Conservation (phyloP, 2,329 filamentous ascomycete species). For the Fusarium marasasianum region DNA sequence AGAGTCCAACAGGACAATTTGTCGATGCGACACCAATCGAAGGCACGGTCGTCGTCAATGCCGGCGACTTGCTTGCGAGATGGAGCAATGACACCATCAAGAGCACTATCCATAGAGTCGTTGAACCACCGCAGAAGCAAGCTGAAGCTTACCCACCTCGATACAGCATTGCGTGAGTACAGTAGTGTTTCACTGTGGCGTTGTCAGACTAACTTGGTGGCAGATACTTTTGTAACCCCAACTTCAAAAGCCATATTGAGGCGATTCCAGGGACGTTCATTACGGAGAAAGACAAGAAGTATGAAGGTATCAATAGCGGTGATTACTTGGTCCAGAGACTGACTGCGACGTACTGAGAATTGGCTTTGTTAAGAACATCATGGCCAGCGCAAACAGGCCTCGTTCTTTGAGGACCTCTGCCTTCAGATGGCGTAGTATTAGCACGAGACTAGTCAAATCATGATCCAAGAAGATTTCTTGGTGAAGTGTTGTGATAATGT, state of each 20-base stretch:
- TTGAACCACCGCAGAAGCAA: slow-evolving; percentile 76
- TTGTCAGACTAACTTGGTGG: neutral
- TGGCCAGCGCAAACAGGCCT: neutral
- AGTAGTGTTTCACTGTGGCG: neutral
- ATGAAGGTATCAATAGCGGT: slow-evolving; percentile 78
- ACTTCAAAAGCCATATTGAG: slow-evolving; percentile 79
- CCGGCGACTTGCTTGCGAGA: slow-evolving; percentile 83
- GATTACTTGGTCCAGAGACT: slow-evolving; percentile 84
- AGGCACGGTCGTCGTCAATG: slow-evolving; percentile 87
- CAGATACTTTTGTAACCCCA: slow-evolving; percentile 89
- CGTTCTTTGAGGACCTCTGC: neutral
- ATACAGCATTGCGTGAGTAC: slow-evolving; percentile 82
- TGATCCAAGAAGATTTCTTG: neutral
- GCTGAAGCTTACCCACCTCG: slow-evolving; percentile 73
- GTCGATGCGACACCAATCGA: slow-evolving; percentile 85
- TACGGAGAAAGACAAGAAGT: slow-evolving; percentile 76
- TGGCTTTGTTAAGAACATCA: neutral
- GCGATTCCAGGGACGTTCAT: slow-evolving; percentile 81
- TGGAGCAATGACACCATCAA: slow-evolving; percentile 95
- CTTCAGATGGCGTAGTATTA: neutral
- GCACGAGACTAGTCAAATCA: neutral
- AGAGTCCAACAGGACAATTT: slow-evolving; percentile 78
- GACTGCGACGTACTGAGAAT: slow-evolving; percentile 73
- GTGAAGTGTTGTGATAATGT: neutral
- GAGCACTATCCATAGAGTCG: slow-evolving; percentile 88